Percentiles rank a stretch among this genome's conserved stretches.
phyloP scores from a whole-genome alignment of 345 rosid genomes.

The Clarkia xantiana region DNA sequence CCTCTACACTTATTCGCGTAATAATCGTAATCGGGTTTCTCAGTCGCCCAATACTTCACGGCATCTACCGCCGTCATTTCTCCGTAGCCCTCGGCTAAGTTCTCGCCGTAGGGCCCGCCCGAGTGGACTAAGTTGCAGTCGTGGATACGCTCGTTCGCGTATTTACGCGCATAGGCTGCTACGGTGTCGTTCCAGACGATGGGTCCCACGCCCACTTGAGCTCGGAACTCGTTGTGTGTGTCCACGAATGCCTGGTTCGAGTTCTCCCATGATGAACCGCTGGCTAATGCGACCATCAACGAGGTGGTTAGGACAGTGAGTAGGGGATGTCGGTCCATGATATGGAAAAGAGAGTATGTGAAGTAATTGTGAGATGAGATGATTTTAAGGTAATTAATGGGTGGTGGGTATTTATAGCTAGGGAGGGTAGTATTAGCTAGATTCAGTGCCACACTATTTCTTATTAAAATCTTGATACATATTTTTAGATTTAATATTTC shows the following conservation, averaged over 20 bases:
- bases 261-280: background rate
- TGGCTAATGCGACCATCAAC: background rate
- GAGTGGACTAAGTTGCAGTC: conserved; percentile 48
- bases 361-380: too few relatives aligned
- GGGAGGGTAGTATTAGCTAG: too few relatives aligned
- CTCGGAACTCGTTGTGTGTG: conserved; percentile 3
- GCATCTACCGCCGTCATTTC: conserved; percentile 24
- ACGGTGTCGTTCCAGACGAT: conserved; percentile 19
- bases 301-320: background rate
- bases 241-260: conserved; percentile 1
- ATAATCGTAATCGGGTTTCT: conserved; percentile 29
- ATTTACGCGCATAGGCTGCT: conserved; percentile 26
- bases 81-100: conserved; percentile 54
- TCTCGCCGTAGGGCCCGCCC: conserved; percentile 36
- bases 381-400: too few relatives aligned
- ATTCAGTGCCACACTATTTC: too few relatives aligned
- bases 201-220: conserved; percentile 3
- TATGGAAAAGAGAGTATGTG: too few relatives aligned
- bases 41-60: conserved; percentile 38
- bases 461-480: too few relatives aligned
- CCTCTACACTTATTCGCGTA: conserved; percentile 26
- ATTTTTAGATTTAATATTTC: too few relatives aligned
- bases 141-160: conserved; percentile 23
- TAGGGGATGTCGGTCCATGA: background rate
- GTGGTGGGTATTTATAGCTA: too few relatives aligned